phyloP scores from a whole-genome alignment of 306 rosid genomes.

The Aeschynomene evenia region DNA sequence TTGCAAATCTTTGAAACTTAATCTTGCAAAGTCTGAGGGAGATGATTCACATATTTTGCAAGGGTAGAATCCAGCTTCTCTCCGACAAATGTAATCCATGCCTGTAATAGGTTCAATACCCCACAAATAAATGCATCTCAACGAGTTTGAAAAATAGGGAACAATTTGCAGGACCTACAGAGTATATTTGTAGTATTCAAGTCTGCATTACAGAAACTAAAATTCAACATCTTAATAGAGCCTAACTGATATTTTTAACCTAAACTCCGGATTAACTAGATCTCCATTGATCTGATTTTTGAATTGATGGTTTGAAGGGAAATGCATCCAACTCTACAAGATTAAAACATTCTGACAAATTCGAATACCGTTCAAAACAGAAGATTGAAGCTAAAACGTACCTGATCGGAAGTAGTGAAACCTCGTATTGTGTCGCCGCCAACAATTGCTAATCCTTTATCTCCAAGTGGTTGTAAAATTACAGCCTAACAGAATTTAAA shows the following conservation, averaged over 20 bases:
- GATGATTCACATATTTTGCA: slow-evolving; percentile 40
- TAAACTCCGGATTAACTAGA: not conserved
- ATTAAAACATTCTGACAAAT: not conserved
- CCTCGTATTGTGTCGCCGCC: slow-evolving; percentile 95
- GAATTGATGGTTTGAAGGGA: not conserved
- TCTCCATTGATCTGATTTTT: not conserved
- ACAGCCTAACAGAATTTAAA: slow-evolving; percentile 65
- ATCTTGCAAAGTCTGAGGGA: slow-evolving; percentile 36
- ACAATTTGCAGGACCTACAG: slow-evolving; percentile 18
- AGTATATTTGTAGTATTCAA: not conserved
- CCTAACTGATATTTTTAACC: not conserved
- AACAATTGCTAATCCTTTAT: slow-evolving; percentile 77
- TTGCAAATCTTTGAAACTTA: slow-evolving; percentile 41
- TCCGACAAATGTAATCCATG: slow-evolving; percentile 51
- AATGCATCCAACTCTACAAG: not conserved
- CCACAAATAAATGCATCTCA: not conserved
- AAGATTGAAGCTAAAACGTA: slow-evolving; percentile 18
- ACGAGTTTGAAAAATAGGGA: not conserved
- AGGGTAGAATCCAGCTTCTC: slow-evolving; percentile 73
- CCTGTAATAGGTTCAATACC: slow-evolving; percentile 39
- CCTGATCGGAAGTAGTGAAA: slow-evolving; percentile 86
- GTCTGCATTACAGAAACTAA: slow-evolving; percentile 3
- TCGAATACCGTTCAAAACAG: not conserved
- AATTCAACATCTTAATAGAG: not conserved
- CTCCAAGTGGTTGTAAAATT: slow-evolving; percentile 95